These are phyloP conservation scores for Ceratocystis eucalypticola DNA, from an alignment of 2,329 filamentous ascomycete species.

Conservation along the genomic window DNA sequence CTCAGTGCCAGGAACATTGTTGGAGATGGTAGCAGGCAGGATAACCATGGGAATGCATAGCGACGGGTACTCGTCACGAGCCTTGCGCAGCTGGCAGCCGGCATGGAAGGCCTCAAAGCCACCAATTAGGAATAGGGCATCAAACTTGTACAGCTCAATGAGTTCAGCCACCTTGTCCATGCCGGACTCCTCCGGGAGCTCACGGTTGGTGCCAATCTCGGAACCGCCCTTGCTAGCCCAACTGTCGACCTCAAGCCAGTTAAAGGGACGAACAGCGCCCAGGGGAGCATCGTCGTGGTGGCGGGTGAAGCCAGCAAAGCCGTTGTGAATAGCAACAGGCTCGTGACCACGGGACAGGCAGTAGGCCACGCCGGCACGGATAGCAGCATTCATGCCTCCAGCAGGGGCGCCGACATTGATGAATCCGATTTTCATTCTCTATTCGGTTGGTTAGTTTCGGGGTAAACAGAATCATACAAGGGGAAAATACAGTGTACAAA, in stretches of 20 bases:
- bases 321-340: constrained; percentile 86
- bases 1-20: constrained; percentile 95
- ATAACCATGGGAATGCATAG: constrained; percentile 88
- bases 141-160: constrained; percentile 76
- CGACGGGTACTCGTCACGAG: constrained; percentile 61
- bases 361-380: constrained; percentile 83
- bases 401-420: constrained; percentile 94
- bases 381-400: constrained; percentile 95
- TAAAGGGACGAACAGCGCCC: constrained; percentile 69
- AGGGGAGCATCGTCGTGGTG: constrained; percentile 75
- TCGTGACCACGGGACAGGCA: constrained; percentile 86
- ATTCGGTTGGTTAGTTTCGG: not conserved
- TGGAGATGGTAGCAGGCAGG: constrained; percentile 92
- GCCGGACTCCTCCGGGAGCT: constrained; percentile 72
- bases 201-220: constrained; percentile 95
- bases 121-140: constrained; percentile 81
- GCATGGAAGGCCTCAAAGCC: constrained; percentile 96
- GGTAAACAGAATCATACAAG: constrained; percentile 21
- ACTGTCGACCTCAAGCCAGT: constrained; percentile 85
- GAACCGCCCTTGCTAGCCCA: constrained; percentile 97
- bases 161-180: constrained; percentile 70
- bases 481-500: not conserved
- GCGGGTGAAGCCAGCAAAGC: constrained; percentile 83
- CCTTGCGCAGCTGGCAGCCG: constrained; percentile 73
- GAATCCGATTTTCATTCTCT: constrained; percentile 87